Base-by-base conservation (phyloP, 495 filamentous ascomycete genomes). In the Neurospora sp. region DNA sequence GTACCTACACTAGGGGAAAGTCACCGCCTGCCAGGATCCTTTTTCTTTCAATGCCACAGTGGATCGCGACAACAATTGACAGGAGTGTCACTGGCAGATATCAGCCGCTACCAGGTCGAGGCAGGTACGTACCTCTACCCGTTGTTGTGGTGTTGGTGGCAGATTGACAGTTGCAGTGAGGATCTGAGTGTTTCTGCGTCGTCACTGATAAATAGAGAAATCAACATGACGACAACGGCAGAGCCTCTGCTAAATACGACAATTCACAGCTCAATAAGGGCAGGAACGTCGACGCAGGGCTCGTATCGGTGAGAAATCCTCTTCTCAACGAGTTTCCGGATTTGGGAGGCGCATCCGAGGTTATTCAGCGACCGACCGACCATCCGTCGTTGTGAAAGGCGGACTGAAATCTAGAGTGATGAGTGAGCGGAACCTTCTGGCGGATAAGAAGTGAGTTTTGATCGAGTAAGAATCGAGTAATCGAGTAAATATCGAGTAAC, bases 401-500 rank as follows among this genome's bases (percentile, higher is more conserved):
- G 20, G 20, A 10, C 16, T 71, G n/a, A 44, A 27, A 68, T 35
- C 70, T 40, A 68, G n/a, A n/a, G 35, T 40, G 68, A 20, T 40
- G n/a, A n/a, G 35, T 40, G 68, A 20, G 68, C 35, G 35, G 35
- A 27, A 40, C n/a, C 68, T 69, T 41, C 39, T 38, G 35, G 42
- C 20, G 37, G 20, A 39, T 38, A 12, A 27, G 39, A 40, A 16
- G 4, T 53, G 76, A 77, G 77, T 81, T 81, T 79, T 74, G 39
- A 80, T 81, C 78, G 80, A 72, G 65, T 68, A 71, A 39, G 5
- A 42, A 38, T 39, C 41, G 16, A 48, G 53, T 65, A 65, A 65
- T 81, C 78, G 80, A 72, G 65, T 68, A 71, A 39, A 7, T 48
- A 38, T 39, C 41, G 16, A 48, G 53, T 65, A 65, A 65, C 40